Conservation (phyloP, 2,329 filamentous ascomycete species). For the Fusarium haematococcum region DNA sequence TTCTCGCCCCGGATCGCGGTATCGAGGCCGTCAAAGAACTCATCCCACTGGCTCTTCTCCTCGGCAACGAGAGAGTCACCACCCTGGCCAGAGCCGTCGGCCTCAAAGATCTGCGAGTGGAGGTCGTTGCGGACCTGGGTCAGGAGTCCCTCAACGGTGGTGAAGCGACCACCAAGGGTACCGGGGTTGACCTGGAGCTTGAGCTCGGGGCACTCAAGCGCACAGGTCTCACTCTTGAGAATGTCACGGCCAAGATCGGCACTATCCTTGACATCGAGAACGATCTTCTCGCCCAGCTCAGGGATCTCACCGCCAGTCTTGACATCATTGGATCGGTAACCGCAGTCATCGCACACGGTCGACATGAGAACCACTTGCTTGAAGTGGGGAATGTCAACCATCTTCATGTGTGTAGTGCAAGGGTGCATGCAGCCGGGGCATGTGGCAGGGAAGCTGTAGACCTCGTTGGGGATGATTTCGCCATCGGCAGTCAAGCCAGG, state of each 20-base stretch:
- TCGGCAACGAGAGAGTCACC: constrained; percentile 80
- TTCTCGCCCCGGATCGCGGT: constrained; percentile 83
- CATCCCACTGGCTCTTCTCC: constrained; percentile 79
- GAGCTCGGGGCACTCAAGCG: constrained; percentile 87
- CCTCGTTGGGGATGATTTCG: constrained; percentile 91
- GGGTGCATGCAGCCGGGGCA: constrained; percentile 91
- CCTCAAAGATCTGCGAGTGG: constrained; percentile 86
- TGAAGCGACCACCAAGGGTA: constrained; percentile 95
- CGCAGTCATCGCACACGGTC: constrained; percentile 90
- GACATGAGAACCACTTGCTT: constrained; percentile 97
- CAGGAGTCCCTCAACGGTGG: constrained; percentile 92
- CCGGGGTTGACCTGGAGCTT: constrained; percentile 90
- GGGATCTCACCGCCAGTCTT: constrained; percentile 97
- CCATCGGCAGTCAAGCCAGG: constrained; percentile 67
- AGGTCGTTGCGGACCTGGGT: constrained; percentile 94
- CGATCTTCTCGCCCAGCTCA: constrained; percentile 85
- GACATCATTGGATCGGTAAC: constrained; percentile 95
- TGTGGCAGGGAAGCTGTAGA: constrained; percentile 91
- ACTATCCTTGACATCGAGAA: constrained; percentile 74
- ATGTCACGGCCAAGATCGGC: constrained; percentile 91
- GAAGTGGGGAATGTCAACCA: constrained; percentile 98
- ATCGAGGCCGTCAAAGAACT: constrained; percentile 83
- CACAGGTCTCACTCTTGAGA: constrained; percentile 94
- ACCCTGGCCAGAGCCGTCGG: constrained; percentile 68
- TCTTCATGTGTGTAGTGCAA: constrained; percentile 97